A percentile compares a stretch with the other conserved stretches of the same genome.
Evolutionary conservation across 371 early-diverging fungal species (phyloP).

Genomic region (Lichtheimia corymbifera): DNA sequence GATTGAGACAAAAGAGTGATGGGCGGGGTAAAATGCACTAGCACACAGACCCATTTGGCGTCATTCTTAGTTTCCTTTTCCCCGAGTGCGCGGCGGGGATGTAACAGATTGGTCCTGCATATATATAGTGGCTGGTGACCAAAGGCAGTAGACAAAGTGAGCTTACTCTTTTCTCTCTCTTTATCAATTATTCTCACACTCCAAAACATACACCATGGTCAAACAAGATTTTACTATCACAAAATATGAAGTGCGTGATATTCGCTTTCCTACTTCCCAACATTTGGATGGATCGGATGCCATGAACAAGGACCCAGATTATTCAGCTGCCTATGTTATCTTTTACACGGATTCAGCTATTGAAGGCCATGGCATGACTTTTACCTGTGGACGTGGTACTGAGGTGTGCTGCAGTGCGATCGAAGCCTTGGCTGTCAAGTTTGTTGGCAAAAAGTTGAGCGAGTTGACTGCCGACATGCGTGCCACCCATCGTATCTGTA

Average conservation of each 20-base stretch:
- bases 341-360: slow-evolving; percentile 42
- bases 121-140: too few relatives aligned
- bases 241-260: slow-evolving; percentile 46
- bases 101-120: too few relatives aligned
- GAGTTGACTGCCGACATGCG: slow-evolving; percentile 43
- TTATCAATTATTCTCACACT: background rate
- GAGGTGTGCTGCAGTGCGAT: slow-evolving; percentile 47
- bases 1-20: too few relatives aligned
- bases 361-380: slow-evolving; percentile 54
- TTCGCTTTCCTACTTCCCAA: slow-evolving; percentile 54
- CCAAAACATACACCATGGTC: slow-evolving; percentile 4
- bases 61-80: slow-evolving; percentile 10
- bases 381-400: slow-evolving; percentile 53
- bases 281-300: slow-evolving; percentile 54
- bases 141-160: too few relatives aligned
- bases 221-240: slow-evolving; percentile 32
- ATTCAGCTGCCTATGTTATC: slow-evolving; percentile 54
- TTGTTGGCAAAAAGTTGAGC: slow-evolving; percentile 34
- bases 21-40: too few relatives aligned
- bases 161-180: slow-evolving; percentile 1
- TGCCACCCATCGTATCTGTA: slow-evolving; percentile 48
- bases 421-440: slow-evolving; percentile 45
- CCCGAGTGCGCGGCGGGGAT: slow-evolving; percentile 4
- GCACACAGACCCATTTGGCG: too few relatives aligned
- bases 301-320: slow-evolving; percentile 58